phyloP scores from a whole-genome alignment of 805 yeast species.

The Lachancea cidri region DNA sequence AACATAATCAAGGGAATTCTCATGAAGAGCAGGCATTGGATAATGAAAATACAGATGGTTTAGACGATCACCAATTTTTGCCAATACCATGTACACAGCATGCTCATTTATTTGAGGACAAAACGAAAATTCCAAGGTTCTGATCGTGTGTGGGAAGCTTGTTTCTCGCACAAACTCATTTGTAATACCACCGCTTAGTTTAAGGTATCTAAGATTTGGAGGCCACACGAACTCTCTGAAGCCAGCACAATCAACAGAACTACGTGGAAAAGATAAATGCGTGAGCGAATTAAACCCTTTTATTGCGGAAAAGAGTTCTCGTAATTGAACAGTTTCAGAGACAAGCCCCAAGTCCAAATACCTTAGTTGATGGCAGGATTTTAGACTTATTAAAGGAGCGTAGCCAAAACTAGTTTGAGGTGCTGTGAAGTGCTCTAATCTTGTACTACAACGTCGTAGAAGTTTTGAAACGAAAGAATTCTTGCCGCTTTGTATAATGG shows the following conservation, averaged over 20 bases:
- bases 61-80: constrained; percentile 61
- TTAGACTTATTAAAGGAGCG: constrained; percentile 78
- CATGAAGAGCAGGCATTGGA: constrained; percentile 80
- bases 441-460: constrained; percentile 66
- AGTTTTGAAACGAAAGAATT: constrained; percentile 84
- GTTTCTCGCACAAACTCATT: constrained; percentile 70
- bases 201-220: constrained; percentile 58
- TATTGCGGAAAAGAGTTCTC: constrained; percentile 74
- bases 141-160: constrained; percentile 67
- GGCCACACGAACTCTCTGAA: constrained; percentile 62
- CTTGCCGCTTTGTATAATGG: constrained; percentile 84
- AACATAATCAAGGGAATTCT: constrained; percentile 65
- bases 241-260: constrained; percentile 68
- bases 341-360: constrained; percentile 78
- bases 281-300: constrained; percentile 56
- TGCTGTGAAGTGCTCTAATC: constrained; percentile 67
- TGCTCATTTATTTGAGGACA: constrained; percentile 73
- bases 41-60: constrained; percentile 63
- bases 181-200: constrained; percentile 85
- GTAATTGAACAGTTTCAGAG: constrained; percentile 82
- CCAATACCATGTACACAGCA: constrained; percentile 57
- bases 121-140: constrained; percentile 72
- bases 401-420: constrained; percentile 95
- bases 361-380: constrained; percentile 59
- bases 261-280: constrained; percentile 80